A percentile compares a stretch with the other conserved stretches of the same genome.
Conservation (phyloP, 345 rosid genomes). For the Conringia planisiliqua region DNA sequence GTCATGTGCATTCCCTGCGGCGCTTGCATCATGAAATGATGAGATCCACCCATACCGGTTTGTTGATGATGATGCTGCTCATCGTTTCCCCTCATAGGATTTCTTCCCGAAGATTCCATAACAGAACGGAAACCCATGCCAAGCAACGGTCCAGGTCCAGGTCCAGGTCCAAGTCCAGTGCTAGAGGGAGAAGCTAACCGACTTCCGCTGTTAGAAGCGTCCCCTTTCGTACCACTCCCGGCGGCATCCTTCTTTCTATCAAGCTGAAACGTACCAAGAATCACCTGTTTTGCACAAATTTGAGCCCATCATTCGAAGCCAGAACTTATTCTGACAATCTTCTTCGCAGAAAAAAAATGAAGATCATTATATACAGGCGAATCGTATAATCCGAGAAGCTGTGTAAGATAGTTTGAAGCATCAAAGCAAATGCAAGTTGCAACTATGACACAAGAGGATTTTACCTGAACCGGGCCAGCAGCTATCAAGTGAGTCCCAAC, state of each 20-base stretch:
- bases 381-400: background rate
- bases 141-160: slow-evolving; percentile 39
- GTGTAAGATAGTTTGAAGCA: background rate
- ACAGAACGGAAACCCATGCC: slow-evolving; percentile 47
- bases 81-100: slow-evolving; percentile 50
- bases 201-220: slow-evolving; percentile 45
- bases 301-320: background rate
- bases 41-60: slow-evolving; percentile 26
- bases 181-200: slow-evolving; percentile 47
- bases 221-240: slow-evolving; percentile 40
- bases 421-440: background rate
- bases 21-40: slow-evolving; percentile 53
- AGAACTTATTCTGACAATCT: background rate
- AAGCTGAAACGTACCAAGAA: slow-evolving; percentile 65
- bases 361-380: too few species aligned
- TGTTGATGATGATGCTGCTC: slow-evolving; percentile 31
- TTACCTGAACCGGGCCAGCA: slow-evolving; percentile 92
- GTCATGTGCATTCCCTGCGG: slow-evolving; percentile 45
- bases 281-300: slow-evolving; percentile 45
- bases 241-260: slow-evolving; percentile 49
- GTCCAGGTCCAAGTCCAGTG: slow-evolving; percentile 32
- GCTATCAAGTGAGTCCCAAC: slow-evolving; percentile 81
- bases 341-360: too few species aligned
- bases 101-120: slow-evolving; percentile 51
- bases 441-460: background rate